These are phyloP conservation scores for Ogataea corticis DNA, from an alignment of 805 yeast genomes.

Conservation along the genomic window DNA sequence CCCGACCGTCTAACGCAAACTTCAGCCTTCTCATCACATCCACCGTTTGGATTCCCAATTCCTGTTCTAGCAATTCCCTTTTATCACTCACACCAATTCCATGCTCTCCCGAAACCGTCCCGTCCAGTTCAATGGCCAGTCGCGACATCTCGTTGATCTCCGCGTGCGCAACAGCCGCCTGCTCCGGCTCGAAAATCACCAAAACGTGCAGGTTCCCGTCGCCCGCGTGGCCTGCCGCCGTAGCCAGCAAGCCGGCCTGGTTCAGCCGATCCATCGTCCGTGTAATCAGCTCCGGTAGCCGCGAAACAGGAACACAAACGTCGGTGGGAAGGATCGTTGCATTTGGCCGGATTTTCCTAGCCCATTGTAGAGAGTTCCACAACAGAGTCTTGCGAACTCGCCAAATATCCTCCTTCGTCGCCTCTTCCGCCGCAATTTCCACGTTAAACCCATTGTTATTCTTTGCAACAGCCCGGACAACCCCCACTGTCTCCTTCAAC, in stretches of 20 bases:
- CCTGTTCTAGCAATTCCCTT: conserved; percentile 57
- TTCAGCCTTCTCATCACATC: conserved; percentile 74
- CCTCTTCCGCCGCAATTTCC: conserved; percentile 60
- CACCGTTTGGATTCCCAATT: conserved; percentile 67
- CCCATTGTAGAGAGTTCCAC: conserved; percentile 70
- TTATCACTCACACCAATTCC: conserved; percentile 80
- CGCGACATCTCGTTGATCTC: conserved; percentile 63
- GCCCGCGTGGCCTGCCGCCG: conserved; percentile 79
- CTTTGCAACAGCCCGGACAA: conserved; percentile 52
- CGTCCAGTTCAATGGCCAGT: conserved; percentile 68
- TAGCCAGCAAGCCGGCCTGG: conserved; percentile 50
- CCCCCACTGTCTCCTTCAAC: conserved; percentile 43
- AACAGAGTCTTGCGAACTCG: conserved; percentile 71
- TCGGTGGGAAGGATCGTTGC: conserved; percentile 71
- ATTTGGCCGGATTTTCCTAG: conserved; percentile 44
- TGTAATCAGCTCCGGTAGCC: conserved; percentile 59
- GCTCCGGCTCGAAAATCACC: conserved; percentile 56
- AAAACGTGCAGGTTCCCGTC: conserved; percentile 81
- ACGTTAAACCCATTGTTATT: conserved; percentile 55
- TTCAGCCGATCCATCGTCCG: conserved; percentile 62
- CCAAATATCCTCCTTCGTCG: conserved; percentile 69
- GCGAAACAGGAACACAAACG: conserved; percentile 79
- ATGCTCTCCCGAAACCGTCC: conserved; percentile 87
- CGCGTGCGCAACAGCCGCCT: conserved; percentile 44
- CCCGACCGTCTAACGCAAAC: conserved; percentile 69